Conservation (phyloP, 371 early-diverging fungal genomes). For the Mortierella polycephala region DNA sequence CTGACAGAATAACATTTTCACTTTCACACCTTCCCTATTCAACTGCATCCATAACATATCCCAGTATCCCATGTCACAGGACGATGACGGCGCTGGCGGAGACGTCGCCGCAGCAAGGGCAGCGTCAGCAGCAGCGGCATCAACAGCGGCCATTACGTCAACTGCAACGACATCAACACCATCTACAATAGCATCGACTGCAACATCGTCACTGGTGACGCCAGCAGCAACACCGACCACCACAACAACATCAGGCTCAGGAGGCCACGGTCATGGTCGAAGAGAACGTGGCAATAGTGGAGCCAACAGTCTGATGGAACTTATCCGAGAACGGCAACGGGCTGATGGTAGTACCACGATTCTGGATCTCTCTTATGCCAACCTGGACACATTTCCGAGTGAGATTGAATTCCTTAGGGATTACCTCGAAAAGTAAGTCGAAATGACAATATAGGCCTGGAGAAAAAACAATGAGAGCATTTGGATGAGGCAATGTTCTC, state of each 20-base stretch:
- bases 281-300: constrained; percentile 8
- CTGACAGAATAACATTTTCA: background rate
- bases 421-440: constrained; percentile 50
- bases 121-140: background rate
- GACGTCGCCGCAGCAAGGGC: background rate
- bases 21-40: background rate
- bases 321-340: constrained; percentile 39
- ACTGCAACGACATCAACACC: no score
- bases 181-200: no score
- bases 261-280: background rate
- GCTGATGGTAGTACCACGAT: constrained; percentile 46
- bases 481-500: background rate
- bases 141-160: no score
- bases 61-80: constrained; percentile 36
- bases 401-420: constrained; percentile 51
- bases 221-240: background rate
- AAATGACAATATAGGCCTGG: no score
- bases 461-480: background rate
- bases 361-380: constrained; percentile 44
- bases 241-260: no score
- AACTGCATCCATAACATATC: background rate
- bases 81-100: constrained; percentile 27
- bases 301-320: constrained; percentile 23
- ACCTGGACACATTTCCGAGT: constrained; percentile 37
- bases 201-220: no score